Base-by-base conservation (phyloP, 2,329 filamentous ascomycete species). In the Phialemonium atrogriseum region DNA sequence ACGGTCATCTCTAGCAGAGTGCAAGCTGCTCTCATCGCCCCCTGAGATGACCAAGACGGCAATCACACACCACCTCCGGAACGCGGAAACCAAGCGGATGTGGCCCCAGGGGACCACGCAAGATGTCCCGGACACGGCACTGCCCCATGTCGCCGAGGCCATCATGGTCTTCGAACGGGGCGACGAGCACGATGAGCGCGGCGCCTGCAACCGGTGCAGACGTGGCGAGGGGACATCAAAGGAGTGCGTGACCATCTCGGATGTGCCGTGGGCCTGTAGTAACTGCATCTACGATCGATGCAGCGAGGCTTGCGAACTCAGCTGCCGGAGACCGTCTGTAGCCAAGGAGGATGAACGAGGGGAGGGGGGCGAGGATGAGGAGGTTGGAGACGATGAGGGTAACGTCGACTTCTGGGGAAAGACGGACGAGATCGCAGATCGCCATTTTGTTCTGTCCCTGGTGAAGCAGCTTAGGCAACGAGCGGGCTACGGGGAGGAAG, bases 321-420 rank as follows among this genome's bases (percentile, higher is more conserved):
- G 14, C 25, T 27, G 25, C 25, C 10, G 7, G 14, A 9, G 10
- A 17, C 13, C 10, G 10, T n/a, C n/a, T n/a, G n/a, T n/a, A n/a
- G n/a, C n/a, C n/a, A n/a, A n/a, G n/a, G n/a, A n/a, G n/a, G n/a
- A n/a, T n/a, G n/a, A n/a, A n/a, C n/a, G n/a, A n/a, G n/a, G 12
- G 25, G 25, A 27, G 25, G 19, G 25, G 14, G 13, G 14, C 25
- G 25, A 27, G 14, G 25, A 27, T n/a, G n/a, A n/a, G n/a, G n/a
- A n/a, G n/a, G n/a, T n/a, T n/a, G n/a, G n/a, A n/a, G n/a, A n/a
- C n/a, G 14, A 14, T 6, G 10, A 17, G 25, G 10, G n/a, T n/a
- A n/a, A n/a, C n/a, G n/a, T n/a, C n/a, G n/a, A n/a, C n/a, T 27
- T 27, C 25, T 27, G 25, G 25, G 25, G 19, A 14, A 12, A 27